phyloP scores from a whole-genome alignment of 2,329 filamentous ascomycete species.

The Corynespora cassiicola region DNA sequence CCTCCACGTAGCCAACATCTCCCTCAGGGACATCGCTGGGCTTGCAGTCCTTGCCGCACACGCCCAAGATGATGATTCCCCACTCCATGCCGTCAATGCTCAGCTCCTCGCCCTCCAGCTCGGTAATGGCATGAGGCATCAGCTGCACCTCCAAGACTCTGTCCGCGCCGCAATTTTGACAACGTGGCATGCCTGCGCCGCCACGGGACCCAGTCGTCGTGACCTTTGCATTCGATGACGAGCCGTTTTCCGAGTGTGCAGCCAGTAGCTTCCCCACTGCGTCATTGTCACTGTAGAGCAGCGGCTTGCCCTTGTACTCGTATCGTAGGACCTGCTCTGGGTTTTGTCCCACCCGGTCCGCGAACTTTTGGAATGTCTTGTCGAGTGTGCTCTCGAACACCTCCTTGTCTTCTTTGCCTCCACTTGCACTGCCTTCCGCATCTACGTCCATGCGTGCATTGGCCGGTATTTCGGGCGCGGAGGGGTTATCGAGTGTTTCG shows the following conservation, averaged over 20 bases:
- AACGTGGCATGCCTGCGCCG: constrained; percentile 69
- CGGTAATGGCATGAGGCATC: constrained; percentile 86
- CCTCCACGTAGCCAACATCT: constrained; percentile 81
- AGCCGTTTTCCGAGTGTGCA: constrained; percentile 32
- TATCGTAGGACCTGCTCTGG: constrained; percentile 59
- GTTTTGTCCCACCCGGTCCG: constrained; percentile 58
- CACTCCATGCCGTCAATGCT: constrained; percentile 89
- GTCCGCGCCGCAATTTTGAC: constrained; percentile 74
- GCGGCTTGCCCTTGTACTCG: constrained; percentile 54
- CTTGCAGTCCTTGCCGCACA: constrained; percentile 81
- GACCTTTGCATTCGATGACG: constrained; percentile 33
- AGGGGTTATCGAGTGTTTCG: constrained; percentile 75
- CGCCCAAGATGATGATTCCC: constrained; percentile 88
- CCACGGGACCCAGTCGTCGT: constrained; percentile 29
- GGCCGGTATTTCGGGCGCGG: constrained; percentile 56
- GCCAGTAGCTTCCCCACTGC: constrained; percentile 71
- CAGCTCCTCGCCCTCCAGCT: constrained; percentile 78
- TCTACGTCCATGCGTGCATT: constrained; percentile 53
- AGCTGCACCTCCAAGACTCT: constrained; percentile 92
- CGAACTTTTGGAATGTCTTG: constrained; percentile 58
- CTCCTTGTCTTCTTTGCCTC: constrained; percentile 53
- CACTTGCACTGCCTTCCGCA: constrained; percentile 31
- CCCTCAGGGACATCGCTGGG: constrained; percentile 64
- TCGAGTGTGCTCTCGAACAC: constrained; percentile 62
- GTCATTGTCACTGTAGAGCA: constrained; percentile 84